Evolutionary conservation across 352 stramenopile species (phyloP).

Genomic region (Phytopythium sindhum): DNA sequence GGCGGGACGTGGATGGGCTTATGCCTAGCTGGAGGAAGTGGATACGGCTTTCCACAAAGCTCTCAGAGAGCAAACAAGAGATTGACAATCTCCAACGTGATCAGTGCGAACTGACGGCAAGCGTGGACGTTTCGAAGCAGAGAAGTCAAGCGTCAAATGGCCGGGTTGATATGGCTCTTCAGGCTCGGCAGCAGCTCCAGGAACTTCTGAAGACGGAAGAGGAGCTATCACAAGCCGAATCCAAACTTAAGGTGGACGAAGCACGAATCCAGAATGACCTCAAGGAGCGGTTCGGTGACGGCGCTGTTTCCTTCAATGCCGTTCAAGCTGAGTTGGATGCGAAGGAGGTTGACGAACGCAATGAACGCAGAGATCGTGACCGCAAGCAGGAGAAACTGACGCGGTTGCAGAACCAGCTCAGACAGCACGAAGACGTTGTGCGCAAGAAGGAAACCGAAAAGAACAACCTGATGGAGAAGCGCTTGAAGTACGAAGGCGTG

Average conservation of each 20-base stretch:
- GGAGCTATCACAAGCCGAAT: neutral
- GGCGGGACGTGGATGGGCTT: slow-evolving; percentile 51
- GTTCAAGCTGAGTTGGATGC: slow-evolving; percentile 42
- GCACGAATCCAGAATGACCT: slow-evolving; percentile 2
- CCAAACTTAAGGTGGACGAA: neutral
- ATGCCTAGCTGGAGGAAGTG: slow-evolving; percentile 74
- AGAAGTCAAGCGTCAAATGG: neutral
- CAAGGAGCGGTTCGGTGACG: slow-evolving; percentile 22
- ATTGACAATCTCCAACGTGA: slow-evolving; percentile 41
- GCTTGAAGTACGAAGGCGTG: slow-evolving; percentile 49
- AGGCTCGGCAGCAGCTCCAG: neutral
- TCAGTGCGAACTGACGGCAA: neutral
- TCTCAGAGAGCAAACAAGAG: slow-evolving; percentile 42
- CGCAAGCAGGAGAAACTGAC: slow-evolving; percentile 52
- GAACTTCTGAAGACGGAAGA: neutral
- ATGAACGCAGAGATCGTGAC: slow-evolving; percentile 50
- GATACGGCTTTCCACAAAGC: slow-evolving; percentile 41
- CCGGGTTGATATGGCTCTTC: neutral
- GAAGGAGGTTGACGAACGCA: slow-evolving; percentile 45
- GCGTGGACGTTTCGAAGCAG: neutral
- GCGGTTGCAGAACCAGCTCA: slow-evolving; percentile 38
- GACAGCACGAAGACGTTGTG: slow-evolving; percentile 61
- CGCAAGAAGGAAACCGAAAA: slow-evolving; percentile 55
- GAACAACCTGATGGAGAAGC: slow-evolving; percentile 39
- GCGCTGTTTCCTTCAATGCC: slow-evolving; percentile 37